Evolutionary conservation across 345 rosid genomes (phyloP), one percentile per base, ranked within the genome.

Genomic region (Citrus reticulata): DNA sequence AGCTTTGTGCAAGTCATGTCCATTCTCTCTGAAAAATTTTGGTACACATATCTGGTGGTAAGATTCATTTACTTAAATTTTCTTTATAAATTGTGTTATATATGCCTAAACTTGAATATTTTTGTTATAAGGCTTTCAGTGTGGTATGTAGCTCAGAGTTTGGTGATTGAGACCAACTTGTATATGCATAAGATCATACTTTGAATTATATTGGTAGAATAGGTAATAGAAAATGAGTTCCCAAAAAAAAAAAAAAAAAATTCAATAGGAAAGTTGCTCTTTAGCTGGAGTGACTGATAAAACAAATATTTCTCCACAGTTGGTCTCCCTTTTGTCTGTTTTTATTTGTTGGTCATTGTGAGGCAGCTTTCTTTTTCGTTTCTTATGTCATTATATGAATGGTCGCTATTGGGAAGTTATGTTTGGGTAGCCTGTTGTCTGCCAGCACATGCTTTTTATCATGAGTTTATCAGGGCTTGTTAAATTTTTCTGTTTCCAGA

Each of bases 31-130:
- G 95, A 81, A 29, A 93, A 95, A 76, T 92, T 95, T 85, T 95
- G 98, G 98, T 90, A 84, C 79, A 84, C 91, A 2, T 95, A 90
- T 83, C 81, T 95, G 63, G 92, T 91, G 94, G 98, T 95, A 89
- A 83, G 90, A 60, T 79, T 27, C 59, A 39, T 74, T 68, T 63
- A 8, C 73, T 72, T 63, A 20, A 35, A 46, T 66, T 54, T 81
- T 17, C 25, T 68, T 20, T 22, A 22, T 5, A 46, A 42, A 32
- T 32, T 77, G n/a, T 29, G 9, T 9, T 1, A 39, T 66, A 25
- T 66, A 35, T 35, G 24, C 46, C 49, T 6, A n/a, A 25, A 67
- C 25, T 59, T 29, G 6, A 13, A 59, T 32, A 70, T 8, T 32
- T 17, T 65, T 72, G 51, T 32, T 17, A 69, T 81, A 9, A 46